Conservation (phyloP, 2,329 filamentous ascomycete genomes). For the Aspergillus sp. region DNA sequence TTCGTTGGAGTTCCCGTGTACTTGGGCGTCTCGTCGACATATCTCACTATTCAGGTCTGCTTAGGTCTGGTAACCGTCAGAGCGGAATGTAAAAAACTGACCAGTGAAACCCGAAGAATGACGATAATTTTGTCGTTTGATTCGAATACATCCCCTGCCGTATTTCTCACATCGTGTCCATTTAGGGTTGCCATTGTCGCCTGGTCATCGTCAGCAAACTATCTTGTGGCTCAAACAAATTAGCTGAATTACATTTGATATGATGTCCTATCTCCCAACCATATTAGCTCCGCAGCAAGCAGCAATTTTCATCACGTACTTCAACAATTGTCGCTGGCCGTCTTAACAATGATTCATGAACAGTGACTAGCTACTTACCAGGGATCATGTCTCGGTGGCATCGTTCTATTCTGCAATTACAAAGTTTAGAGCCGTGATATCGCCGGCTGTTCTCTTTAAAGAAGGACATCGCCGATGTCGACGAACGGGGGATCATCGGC, state of each 20-base stretch:
- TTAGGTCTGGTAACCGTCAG: too few relatives aligned
- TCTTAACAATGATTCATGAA: neutral
- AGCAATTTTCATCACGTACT: conserved; percentile 4
- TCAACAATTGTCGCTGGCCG: conserved; percentile 9
- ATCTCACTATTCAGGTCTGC: neutral
- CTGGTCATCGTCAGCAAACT: neutral
- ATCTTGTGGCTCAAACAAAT: conserved; percentile 1
- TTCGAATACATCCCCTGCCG: conserved; percentile 5
- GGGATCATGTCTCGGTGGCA: neutral
- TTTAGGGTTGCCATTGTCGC: conserved; percentile 6
- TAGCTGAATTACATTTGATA: conserved; percentile 2
- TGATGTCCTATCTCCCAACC: neutral
- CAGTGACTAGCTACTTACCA: neutral
- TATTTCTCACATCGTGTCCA: conserved; percentile 6
- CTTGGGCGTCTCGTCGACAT: conserved; percentile 8
- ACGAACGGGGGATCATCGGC: too few relatives aligned
- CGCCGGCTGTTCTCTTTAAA: too few relatives aligned
- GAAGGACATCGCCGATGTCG: too few relatives aligned
- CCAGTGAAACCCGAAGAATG: conserved; percentile 1
- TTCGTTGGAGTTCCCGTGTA: conserved; percentile 1
- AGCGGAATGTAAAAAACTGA: too few relatives aligned
- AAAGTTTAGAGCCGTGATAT: too few relatives aligned
- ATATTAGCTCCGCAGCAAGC: neutral
- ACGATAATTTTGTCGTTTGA: conserved; percentile 1
- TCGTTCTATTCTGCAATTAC: too few relatives aligned